Conservation (phyloP, 768 basidiomycete genomes). For the Dioszegia aurantiaca region DNA sequence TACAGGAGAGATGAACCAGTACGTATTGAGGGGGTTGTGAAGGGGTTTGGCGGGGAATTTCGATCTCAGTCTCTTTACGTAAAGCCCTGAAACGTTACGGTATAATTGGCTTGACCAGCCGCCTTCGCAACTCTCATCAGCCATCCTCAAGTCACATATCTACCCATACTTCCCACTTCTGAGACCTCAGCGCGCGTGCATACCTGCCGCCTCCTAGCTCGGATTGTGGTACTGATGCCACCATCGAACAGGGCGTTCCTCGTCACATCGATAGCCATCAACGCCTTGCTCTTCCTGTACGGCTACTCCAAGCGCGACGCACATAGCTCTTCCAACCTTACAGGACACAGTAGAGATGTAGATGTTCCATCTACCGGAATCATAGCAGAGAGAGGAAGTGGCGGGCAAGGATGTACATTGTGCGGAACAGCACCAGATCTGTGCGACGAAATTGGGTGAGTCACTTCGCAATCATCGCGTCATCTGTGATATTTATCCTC, state of each 20-base stretch:
- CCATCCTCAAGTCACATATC: background rate
- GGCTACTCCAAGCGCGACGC: background rate
- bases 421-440: slow-evolving; percentile 16
- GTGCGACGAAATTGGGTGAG: slow-evolving; percentile 33
- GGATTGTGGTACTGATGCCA: too few species aligned
- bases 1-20: too few species aligned
- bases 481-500: background rate
- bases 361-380: background rate
- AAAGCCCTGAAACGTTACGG: too few species aligned
- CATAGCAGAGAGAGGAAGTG: background rate
- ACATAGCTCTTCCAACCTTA: too few species aligned
- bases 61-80: too few species aligned
- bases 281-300: background rate
- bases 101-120: too few species aligned
- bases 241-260: slow-evolving; percentile 1
- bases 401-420: slow-evolving; percentile 23
- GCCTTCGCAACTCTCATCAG: too few species aligned
- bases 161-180: too few species aligned
- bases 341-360: background rate
- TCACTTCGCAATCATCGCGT: background rate
- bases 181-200: too few species aligned
- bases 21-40: too few species aligned
- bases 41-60: too few species aligned
- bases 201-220: too few species aligned
- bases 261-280: background rate